Evolutionary conservation across 208 protist genomes (phyloP), one percentile per base, ranked within the genome.

Genomic region (Trypanosoma caninum): DNA sequence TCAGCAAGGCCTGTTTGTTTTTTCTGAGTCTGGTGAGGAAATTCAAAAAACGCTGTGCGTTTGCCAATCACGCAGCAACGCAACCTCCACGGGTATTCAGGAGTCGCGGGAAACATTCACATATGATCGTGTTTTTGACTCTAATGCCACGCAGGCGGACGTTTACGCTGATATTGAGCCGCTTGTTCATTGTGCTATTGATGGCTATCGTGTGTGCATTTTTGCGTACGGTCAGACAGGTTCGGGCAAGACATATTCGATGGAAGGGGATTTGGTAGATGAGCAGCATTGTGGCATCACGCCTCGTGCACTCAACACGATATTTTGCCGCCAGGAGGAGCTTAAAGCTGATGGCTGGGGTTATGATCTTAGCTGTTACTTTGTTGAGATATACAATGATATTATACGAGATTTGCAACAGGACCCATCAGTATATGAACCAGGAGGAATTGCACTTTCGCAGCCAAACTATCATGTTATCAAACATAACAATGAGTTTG

Each of bases 141-240:
- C 30, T 30, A 51, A 1, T 9, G 66, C 76, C 0, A 59, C 56
- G 11, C 85, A 93, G 57, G 71, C 46, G 31, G 72, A 85, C 35
- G 74, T 98, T 1, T 98, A 97, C 72, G 38, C 64, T 16, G 89
- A 97, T 3, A 84, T 96, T 10, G 81, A 92, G 78, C 86, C 84
- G 50, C 74, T 96, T n/a, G 84, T 97, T 58, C 72, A 93, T 59
- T 90, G 78, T 52, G 93, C 89, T 4, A 65, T 97, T 46, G 93
- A 97, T 61, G 93, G 93, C 18, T 97, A 95, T 56, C 73, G 81
- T 23, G 84, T 96, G 14, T 96, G 89, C 56, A 78, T 97, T 22
- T 93, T 97, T 38, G 93, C 93, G 3, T 97, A 97, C 59, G 93
- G 93, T 1, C 93, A 97, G 65, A 97, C 93, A 3, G 93, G 93